Base-by-base conservation (phyloP, 75 land plant genomes). In the Picea glauca region DNA sequence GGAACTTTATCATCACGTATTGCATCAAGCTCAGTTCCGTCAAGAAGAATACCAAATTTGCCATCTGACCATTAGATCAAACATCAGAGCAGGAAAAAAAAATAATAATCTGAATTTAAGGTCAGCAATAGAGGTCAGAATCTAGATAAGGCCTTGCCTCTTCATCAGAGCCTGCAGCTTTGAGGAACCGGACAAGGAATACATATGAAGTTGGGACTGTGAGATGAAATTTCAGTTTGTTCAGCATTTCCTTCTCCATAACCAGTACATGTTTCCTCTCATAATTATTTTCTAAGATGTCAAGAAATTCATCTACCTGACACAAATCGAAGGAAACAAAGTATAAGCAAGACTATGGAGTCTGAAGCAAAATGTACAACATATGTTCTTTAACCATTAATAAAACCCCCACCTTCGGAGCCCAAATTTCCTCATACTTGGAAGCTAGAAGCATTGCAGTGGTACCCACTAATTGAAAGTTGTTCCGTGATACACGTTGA, bases 161-260 rank as follows among this genome's bases (percentile, higher is more conserved):
- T 17, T 81, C 78, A 60, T 92, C 92, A 60, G 87, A 57, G 11
- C 43, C 30, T 3, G 98, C 87, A 21, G 95, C 99, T 70, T 94
- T 96, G 76, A 94, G 79, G 76, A 88, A 93, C 0, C 99, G 84
- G 13, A 79, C 88, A 21, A 92, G 82, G 90, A 96, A 96, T 3
- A 94, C 90, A 72, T 94, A 96, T 2, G 90, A 84, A 7, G 98
- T 96, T 11, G 99, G 96, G 12, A 92, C 89, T 11, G 98, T 94
- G 35, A 96, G 76, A 60, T 80, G 84, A 88, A 92, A 96, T 58
- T 89, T 90, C 31, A 96, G 80, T 30, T 90, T 83, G 79, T 90
- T 88, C 17, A 96, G 83, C 76, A 96, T 94, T 17, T 31, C 40
- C 77, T 92, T 96, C 81, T 96, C 95, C 99, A 94, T 97, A 1